Evolutionary conservation across 192 early-diverging fungal species (phyloP), one percentile per base, ranked within the genome.

Genomic region (Entomortierella beljakovae): DNA sequence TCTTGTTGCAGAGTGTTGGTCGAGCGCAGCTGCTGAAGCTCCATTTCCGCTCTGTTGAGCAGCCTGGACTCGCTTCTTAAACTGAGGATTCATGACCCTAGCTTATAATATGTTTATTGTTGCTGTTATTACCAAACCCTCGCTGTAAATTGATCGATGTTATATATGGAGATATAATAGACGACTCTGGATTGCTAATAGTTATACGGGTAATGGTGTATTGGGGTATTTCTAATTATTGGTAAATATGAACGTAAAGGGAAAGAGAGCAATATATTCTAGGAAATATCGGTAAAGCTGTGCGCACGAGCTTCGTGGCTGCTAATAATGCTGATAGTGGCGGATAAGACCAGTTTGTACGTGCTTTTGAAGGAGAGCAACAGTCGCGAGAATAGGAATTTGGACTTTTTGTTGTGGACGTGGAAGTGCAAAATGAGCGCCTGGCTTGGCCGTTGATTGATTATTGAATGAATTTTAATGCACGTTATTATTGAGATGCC

Each of bases 51-150:
- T 66, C 40, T 65, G 65, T 28, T 68, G 65, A 7, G 43, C 33
- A 3, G 65, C 65, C 28, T 68, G 55, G 38, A 70, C 58, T 54
- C 68, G 58, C 37, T 50, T 61, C 51, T 70, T 70, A 46, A 70
- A 70, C 33, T 61, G 42, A 2, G 49, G 22, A 29, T 70, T 51
- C 68, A 70, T 70, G 5, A 40, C 33, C 23, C 20, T 22, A 16
- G 23, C 20, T 32, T 48, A 28, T 53, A 28, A 9, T 25, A 43
- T 18, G 42, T 29, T 34, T 57, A n/a, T 23, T 29, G 5, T 33
- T 33, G 28, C 54, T 5, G 6, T 53, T 26, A 26, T 13, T 53
- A 53, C 25, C 10, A 26, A 53, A 53, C 15, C 10, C 49, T 53
- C 18, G 2, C 3, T 53, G 51, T 53, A 9, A 18, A 53, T n/a